Conservation (phyloP, 352 stramenopile species). For the Globisporangium spiculum region DNA sequence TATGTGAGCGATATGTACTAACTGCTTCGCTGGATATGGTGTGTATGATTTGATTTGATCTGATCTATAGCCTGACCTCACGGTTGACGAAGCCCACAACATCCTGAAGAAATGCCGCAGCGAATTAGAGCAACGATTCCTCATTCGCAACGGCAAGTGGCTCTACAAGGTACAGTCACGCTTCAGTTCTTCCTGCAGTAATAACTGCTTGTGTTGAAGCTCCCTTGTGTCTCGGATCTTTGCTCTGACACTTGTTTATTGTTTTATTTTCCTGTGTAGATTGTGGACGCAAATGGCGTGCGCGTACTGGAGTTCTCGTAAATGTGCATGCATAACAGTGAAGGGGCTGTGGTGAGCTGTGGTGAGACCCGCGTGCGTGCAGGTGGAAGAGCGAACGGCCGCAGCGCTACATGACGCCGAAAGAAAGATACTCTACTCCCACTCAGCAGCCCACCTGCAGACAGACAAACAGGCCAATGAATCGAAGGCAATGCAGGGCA, state of each 20-base stretch:
- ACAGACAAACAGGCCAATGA: background rate
- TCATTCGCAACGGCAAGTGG: constrained; percentile 87
- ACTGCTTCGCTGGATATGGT: background rate
- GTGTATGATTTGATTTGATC: background rate
- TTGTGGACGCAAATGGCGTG: constrained; percentile 21
- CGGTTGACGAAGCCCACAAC: constrained; percentile 64
- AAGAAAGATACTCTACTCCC: background rate
- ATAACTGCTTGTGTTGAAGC: background rate
- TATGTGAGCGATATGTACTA: background rate
- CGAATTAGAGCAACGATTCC: constrained; percentile 81
- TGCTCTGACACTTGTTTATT: background rate
- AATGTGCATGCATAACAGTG: background rate
- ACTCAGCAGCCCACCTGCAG: background rate
- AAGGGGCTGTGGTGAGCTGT: background rate
- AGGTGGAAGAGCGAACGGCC: background rate
- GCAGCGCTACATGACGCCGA: background rate
- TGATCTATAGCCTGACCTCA: constrained; percentile 54
- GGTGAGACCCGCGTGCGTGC: background rate
- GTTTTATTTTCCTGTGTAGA: constrained; percentile 4
- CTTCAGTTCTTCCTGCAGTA: background rate
- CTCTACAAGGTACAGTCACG: constrained; percentile 56
- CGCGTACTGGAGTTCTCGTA: constrained; percentile 24
- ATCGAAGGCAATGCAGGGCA: background rate
- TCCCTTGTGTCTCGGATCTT: background rate
- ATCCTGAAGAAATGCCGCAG: constrained; percentile 79